Evolutionary conservation across 2,329 filamentous ascomycete genomes (phyloP), one percentile per base, ranked within the genome.

Genomic region (Leptographium radiaticola): DNA sequence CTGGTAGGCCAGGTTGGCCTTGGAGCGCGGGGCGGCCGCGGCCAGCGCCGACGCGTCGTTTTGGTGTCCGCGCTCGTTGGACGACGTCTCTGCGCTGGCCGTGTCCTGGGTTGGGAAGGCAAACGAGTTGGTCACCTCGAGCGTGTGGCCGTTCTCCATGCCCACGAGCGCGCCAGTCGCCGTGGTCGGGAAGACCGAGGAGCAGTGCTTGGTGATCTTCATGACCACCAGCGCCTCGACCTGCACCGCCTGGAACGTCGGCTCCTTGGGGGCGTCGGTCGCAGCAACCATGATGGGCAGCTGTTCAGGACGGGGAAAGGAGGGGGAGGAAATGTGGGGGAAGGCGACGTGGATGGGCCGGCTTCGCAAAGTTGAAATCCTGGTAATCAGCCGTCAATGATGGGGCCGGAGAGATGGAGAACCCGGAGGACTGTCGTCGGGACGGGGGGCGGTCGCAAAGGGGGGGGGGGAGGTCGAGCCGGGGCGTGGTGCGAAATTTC

Each of bases 131-230:
- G 93, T 97, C 72, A 97, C 76, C 73, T 97, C 85, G 58, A 97
- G 81, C 56, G 83, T 77, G 60, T 81, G 81, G 60, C 86, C 82
- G 64, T 81, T 80, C 70, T 97, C 91, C 87, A 97, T 90, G 63
- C 93, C 93, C 57, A 96, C 89, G 58, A 96, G 80, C 58, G 86
- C 88, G 58, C 91, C 91, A 54, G 90, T 96, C 55, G 89, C 89
- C 54, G 84, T 84, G 52, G 89, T 91, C 49, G 91, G 91, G 74
- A 95, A 96, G 53, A 80, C 79, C 64, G 87, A 81, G 55, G 89
- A 86, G 74, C 87, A 89, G 76, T 96, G 90, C 74, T 94, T 96
- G 71, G 94, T 90, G 69, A 97, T 90, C 77, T 96, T 95, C 86
- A 96, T 91, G 63, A 95, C 87, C 65, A 94, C 91, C 77, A 97